These are phyloP conservation scores for Alternaria postmessia DNA, from an alignment of 2,329 filamentous ascomycete genomes.

Conservation along the genomic window DNA sequence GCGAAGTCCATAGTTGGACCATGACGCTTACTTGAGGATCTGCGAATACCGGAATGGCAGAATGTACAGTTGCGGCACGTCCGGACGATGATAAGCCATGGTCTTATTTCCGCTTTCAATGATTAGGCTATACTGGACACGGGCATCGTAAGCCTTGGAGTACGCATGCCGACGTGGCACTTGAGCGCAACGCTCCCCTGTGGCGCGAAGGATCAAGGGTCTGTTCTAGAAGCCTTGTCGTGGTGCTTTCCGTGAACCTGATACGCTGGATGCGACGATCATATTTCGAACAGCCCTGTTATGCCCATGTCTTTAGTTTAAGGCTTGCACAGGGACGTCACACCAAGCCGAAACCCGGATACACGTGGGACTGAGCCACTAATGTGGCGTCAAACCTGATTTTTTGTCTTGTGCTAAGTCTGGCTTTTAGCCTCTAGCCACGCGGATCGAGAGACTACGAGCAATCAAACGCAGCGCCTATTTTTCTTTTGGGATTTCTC, in stretches of 20 bases:
- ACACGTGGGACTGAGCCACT: slow-evolving; percentile 31
- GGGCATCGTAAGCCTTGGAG: background rate
- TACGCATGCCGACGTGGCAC: background rate
- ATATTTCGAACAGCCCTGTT: slow-evolving; percentile 4
- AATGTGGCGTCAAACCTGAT: slow-evolving; percentile 28
- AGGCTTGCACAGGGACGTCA: slow-evolving; percentile 21
- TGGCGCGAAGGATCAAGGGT: slow-evolving; percentile 10
- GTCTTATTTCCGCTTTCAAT: background rate
- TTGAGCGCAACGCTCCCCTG: slow-evolving; percentile 2
- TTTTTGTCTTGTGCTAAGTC: slow-evolving; percentile 6
- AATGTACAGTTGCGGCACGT: background rate
- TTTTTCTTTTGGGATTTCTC: background rate
- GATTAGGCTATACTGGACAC: background rate
- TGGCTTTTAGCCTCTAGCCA: slow-evolving; percentile 15
- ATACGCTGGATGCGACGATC: slow-evolving; percentile 15
- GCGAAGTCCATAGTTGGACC: background rate
- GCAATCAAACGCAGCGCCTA: slow-evolving; percentile 9
- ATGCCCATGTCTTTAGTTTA: slow-evolving; percentile 5
- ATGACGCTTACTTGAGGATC: background rate
- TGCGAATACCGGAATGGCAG: background rate
- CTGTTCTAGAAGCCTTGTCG: slow-evolving; percentile 19
- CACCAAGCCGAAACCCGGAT: slow-evolving; percentile 8
- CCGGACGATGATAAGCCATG: background rate
- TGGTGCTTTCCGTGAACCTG: background rate
- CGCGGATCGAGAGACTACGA: slow-evolving; percentile 9